Conservation (phyloP, 352 stramenopile genomes). For the Phytophthora citrophthora region DNA sequence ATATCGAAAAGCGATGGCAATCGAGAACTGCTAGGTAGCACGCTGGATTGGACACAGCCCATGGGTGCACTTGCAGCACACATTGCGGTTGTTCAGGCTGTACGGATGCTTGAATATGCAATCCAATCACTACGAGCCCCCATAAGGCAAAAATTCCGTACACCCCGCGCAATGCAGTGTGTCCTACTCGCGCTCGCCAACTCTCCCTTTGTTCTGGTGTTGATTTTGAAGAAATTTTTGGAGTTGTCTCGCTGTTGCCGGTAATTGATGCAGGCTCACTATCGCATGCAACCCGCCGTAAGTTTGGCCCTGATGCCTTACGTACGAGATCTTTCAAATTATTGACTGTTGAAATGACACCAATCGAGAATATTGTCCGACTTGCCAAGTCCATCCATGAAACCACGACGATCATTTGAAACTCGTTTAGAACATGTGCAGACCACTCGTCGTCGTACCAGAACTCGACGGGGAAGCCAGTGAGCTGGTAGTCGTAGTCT, state of each 20-base stretch:
- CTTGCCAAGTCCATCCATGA: constrained; percentile 36
- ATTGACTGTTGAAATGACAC: constrained; percentile 4
- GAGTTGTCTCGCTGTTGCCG: neutral
- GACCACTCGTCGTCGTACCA: constrained; percentile 45
- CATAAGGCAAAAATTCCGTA: constrained; percentile 25
- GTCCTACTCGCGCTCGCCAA: neutral
- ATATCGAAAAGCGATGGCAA: constrained; percentile 24
- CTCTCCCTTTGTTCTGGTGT: neutral
- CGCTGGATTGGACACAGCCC: constrained; percentile 16
- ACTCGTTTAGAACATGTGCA: constrained; percentile 27
- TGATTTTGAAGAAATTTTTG: neutral
- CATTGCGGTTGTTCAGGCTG: constrained; percentile 19
- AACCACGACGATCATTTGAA: constrained; percentile 38
- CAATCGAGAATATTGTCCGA: constrained; percentile 27
- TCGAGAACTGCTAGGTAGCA: constrained; percentile 40
- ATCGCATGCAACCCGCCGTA: constrained; percentile 15
- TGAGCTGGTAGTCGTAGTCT: constrained; percentile 19
- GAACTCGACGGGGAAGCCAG: constrained; percentile 20
- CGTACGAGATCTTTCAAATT: constrained; percentile 22
- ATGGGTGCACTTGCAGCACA: constrained; percentile 32
- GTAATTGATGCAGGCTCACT: neutral
- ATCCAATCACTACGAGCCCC: constrained; percentile 16
- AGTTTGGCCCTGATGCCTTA: neutral
- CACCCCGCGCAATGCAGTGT: neutral
- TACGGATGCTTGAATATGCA: constrained; percentile 31